Conservation (phyloP, 306 rosid genomes). For the Ormosia semicastrata region DNA sequence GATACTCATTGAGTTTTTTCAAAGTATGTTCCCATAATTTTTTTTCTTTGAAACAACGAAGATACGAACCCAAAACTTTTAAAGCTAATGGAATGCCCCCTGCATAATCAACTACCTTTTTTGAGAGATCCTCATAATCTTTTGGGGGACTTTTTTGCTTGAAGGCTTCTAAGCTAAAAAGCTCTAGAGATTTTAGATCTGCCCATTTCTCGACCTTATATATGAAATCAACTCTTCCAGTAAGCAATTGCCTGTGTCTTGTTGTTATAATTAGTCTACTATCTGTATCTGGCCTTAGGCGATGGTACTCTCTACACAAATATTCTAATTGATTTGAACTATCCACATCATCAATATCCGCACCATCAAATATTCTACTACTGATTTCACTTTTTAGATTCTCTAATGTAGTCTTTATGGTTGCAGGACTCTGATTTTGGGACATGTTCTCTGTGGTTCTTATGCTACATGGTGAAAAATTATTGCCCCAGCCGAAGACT, state of each 20-base stretch:
- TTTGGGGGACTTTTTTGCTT: background rate
- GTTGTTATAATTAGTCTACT: conserved; percentile 2
- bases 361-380: too few relatives aligned
- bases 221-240: background rate
- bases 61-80: background rate
- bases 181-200: background rate
- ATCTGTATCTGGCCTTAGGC: background rate
- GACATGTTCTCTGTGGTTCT: too few relatives aligned
- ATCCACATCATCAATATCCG: too few relatives aligned
- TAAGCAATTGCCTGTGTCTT: background rate
- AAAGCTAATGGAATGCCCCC: background rate
- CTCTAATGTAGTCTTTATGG: too few relatives aligned
- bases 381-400: too few relatives aligned
- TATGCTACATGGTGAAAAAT: too few relatives aligned
- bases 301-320: background rate
- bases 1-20: background rate
- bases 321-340: background rate
- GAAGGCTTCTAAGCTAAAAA: background rate
- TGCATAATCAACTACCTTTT: background rate
- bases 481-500: too few relatives aligned
- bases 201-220: background rate
- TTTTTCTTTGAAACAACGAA: background rate
- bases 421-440: too few relatives aligned
- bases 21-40: background rate
- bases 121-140: background rate